phyloP scores from a whole-genome alignment of 2,329 filamentous ascomycete species.

The Didymella glomerata region DNA sequence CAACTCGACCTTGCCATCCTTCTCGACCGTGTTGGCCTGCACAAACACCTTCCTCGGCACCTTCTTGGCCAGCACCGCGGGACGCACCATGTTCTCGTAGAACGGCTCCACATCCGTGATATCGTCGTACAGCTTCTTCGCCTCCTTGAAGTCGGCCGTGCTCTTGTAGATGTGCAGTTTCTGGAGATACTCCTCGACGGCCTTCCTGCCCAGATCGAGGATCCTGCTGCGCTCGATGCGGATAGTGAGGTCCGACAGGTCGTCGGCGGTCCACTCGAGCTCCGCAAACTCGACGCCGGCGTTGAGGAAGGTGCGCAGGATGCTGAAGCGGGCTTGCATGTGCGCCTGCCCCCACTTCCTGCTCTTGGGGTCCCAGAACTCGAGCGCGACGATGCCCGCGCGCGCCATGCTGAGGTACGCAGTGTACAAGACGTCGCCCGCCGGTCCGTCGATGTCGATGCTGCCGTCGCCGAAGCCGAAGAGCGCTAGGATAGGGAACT shows the following conservation, averaged over 20 bases:
- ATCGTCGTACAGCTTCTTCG: slow-evolving; percentile 80
- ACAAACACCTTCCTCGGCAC: slow-evolving; percentile 92
- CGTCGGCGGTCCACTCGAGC: slow-evolving; percentile 76
- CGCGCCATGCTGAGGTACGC: slow-evolving; percentile 94
- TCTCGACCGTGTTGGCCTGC: slow-evolving; percentile 84
- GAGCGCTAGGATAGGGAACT: slow-evolving; percentile 86
- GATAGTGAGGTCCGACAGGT: slow-evolving; percentile 83
- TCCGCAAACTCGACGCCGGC: slow-evolving; percentile 88
- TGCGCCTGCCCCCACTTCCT: slow-evolving; percentile 89
- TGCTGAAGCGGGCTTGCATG: slow-evolving; percentile 90
- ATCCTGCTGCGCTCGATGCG: slow-evolving; percentile 87
- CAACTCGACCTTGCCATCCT: slow-evolving; percentile 63
- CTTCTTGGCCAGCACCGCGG: slow-evolving; percentile 77
- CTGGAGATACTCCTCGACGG: slow-evolving; percentile 86
- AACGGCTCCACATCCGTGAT: slow-evolving; percentile 88
- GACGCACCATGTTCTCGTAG: slow-evolving; percentile 81
- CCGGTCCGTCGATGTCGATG: slow-evolving; percentile 74
- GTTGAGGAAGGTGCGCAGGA: slow-evolving; percentile 82
- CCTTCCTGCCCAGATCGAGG: slow-evolving; percentile 79
- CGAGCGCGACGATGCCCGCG: slow-evolving; percentile 85
- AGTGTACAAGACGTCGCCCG: slow-evolving; percentile 86
- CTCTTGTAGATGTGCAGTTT: slow-evolving; percentile 93
- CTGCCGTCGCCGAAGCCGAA: slow-evolving; percentile 88
- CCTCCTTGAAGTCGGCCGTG: slow-evolving; percentile 81
- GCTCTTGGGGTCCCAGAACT: slow-evolving; percentile 93